Evolutionary conservation across 441 rosid species (phyloP).

Genomic region (Cnidoscolus chayamansa): DNA sequence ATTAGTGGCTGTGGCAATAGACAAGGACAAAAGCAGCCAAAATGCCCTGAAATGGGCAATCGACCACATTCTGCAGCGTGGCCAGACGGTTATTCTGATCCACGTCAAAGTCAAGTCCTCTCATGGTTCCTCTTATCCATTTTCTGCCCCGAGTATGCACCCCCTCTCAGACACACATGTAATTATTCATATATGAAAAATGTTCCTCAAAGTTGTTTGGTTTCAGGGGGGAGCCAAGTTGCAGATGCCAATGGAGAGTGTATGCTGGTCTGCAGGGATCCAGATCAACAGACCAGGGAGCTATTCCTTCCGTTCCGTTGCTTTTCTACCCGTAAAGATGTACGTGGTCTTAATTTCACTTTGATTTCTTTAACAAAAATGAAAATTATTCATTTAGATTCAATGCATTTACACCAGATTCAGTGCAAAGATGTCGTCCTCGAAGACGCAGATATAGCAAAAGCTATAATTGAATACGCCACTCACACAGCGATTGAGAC

Average conservation of each 20-base stretch:
- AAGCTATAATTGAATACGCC: conserved; percentile 62
- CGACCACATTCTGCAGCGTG: conserved; percentile 58
- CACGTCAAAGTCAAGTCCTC: conserved; percentile 59
- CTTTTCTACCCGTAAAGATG: conserved; percentile 88
- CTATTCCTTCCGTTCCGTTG: conserved; percentile 92
- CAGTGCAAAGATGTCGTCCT: conserved; percentile 70
- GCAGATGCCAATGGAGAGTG: conserved; percentile 30
- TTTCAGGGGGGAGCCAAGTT: conserved; percentile 43
- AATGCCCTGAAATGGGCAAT: conserved; percentile 84
- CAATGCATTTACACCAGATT: conserved; percentile 40
- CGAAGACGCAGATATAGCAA: conserved; percentile 73
- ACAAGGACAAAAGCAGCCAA: conserved; percentile 75
- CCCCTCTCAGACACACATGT: background rate
- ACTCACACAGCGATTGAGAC: conserved; percentile 54
- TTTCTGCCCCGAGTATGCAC: conserved; percentile 33
- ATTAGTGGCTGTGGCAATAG: conserved; percentile 80
- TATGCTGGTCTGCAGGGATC: conserved; percentile 44
- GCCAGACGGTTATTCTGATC: conserved; percentile 66
- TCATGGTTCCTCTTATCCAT: conserved; percentile 16
- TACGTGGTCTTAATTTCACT: conserved; percentile 25
- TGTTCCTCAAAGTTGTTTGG: too few relatives aligned
- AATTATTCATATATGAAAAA: too few relatives aligned
- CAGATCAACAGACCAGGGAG: conserved; percentile 54
- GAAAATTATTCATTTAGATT: too few relatives aligned
- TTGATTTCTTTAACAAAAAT: background rate